These are phyloP conservation scores for Solanum rostratum DNA, from an alignment of 257 asterid species.

Conservation along the genomic window DNA sequence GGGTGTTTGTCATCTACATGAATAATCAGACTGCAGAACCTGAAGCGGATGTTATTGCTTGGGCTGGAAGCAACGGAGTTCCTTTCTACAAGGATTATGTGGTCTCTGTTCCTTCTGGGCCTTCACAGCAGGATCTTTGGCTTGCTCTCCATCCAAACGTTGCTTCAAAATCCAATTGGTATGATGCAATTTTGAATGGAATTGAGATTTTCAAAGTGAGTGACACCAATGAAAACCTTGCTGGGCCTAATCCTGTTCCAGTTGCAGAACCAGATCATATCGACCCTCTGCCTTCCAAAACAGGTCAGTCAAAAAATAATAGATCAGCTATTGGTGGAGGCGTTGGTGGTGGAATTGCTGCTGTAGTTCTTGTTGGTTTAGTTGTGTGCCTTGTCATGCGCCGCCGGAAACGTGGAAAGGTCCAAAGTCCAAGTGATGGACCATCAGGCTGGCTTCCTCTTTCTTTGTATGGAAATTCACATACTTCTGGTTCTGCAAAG, in stretches of 20 bases:
- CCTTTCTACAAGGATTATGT: slow-evolving; percentile 50
- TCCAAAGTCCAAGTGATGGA: slow-evolving; percentile 44
- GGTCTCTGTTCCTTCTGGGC: slow-evolving; percentile 43
- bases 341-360: slow-evolving; percentile 71
- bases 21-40: slow-evolving; percentile 33
- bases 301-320: slow-evolving; percentile 22
- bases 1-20: slow-evolving; percentile 30
- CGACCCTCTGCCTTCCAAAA: slow-evolving; percentile 12
- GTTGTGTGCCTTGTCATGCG: slow-evolving; percentile 28
- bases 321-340: slow-evolving; percentile 61
- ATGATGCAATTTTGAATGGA: slow-evolving; percentile 79
- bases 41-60: slow-evolving; percentile 30
- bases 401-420: slow-evolving; percentile 34
- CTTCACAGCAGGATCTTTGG: slow-evolving; percentile 58
- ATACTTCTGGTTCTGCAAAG: slow-evolving; percentile 59
- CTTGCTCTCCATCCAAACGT: slow-evolving; percentile 52
- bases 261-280: slow-evolving; percentile 21
- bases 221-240: slow-evolving; percentile 52
- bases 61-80: slow-evolving; percentile 36
- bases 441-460: slow-evolving; percentile 75
- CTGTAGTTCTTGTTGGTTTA: slow-evolving; percentile 45
- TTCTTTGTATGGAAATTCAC: slow-evolving; percentile 79
- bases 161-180: slow-evolving; percentile 14
- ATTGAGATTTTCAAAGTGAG: slow-evolving; percentile 65
- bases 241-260: slow-evolving; percentile 75